Conservation (phyloP, 257 asterid genomes). For the Schizonepeta tenuifolia region DNA sequence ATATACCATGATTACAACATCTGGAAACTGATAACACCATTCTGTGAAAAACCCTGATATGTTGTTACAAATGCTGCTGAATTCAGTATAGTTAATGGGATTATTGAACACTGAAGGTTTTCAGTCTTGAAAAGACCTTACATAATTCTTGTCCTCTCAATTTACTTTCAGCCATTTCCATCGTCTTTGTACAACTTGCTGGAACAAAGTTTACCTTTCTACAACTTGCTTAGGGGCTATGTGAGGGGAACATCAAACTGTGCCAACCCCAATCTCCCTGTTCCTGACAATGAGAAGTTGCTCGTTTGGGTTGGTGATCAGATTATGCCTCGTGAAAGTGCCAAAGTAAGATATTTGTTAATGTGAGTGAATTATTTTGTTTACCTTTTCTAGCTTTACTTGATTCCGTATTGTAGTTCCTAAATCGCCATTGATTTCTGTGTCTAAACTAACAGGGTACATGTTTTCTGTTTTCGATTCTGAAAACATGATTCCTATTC, state of each 20-base stretch:
- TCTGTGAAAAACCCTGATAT: conserved; percentile 3
- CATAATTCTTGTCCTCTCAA: conserved; percentile 22
- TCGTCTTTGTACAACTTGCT: conserved; percentile 63
- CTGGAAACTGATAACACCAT: not conserved
- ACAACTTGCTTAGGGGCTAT: conserved; percentile 66
- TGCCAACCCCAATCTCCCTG: conserved; percentile 61
- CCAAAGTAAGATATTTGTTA: conserved; percentile 56
- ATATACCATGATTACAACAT: not conserved
- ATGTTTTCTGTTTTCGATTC: not conserved
- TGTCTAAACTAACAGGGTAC: not conserved
- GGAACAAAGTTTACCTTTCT: conserved; percentile 87
- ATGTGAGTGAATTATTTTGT: conserved; percentile 14
- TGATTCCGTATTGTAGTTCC: not conserved
- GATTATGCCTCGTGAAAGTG: conserved; percentile 90
- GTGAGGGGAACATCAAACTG: conserved; percentile 38
- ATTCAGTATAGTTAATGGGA: not conserved
- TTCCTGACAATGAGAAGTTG: conserved; percentile 79
- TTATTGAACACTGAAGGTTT: conserved; percentile 16
- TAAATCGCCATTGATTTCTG: conserved; percentile 5
- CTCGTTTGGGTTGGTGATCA: conserved; percentile 93
- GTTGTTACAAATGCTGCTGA: not conserved
- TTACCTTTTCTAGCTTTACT: not conserved
- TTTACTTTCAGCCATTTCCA: conserved; percentile 74
- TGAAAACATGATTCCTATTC: not conserved
- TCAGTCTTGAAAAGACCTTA: conserved; percentile 19